These are phyloP conservation scores for Penicillium silybi DNA, from an alignment of 495 filamentous ascomycete species.

Conservation along the genomic window DNA sequence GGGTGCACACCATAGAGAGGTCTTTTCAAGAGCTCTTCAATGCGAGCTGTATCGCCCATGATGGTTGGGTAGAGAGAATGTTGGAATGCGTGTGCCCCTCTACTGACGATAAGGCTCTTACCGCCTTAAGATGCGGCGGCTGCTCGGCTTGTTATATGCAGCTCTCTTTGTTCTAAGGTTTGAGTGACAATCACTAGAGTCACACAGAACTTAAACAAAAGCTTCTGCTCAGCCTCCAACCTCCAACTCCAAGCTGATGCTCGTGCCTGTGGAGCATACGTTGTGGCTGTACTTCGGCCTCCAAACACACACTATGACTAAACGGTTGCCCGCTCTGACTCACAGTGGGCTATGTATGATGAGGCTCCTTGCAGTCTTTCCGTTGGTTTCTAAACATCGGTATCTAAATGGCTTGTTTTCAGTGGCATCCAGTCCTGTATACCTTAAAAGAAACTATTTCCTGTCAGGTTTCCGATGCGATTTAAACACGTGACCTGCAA, in stretches of 20 bases:
- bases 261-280: not conserved
- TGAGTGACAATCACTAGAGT: not conserved
- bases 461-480: too few relatives aligned
- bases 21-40: conserved; percentile 55
- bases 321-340: not conserved
- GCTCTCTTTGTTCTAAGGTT: not conserved
- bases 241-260: not conserved
- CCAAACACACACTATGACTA: not conserved
- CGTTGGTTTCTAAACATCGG: not conserved
- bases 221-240: not conserved
- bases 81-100: conserved; percentile 14
- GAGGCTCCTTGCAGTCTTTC: not conserved
- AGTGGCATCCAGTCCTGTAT: not conserved
- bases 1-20: conserved; percentile 54
- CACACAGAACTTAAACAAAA: not conserved
- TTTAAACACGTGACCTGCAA: not conserved
- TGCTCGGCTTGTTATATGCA: not conserved
- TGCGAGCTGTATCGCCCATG: conserved; percentile 19
- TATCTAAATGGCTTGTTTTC: not conserved
- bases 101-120: conserved; percentile 21
- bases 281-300: not conserved
- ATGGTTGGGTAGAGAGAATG: conserved; percentile 3
- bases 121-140: conserved; percentile 15
- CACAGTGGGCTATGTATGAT: not conserved
- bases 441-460: not conserved